phyloP scores from a whole-genome alignment of 228 moss, liverwort and hornwort genomes.

The Sphagnum magellanicum region DNA sequence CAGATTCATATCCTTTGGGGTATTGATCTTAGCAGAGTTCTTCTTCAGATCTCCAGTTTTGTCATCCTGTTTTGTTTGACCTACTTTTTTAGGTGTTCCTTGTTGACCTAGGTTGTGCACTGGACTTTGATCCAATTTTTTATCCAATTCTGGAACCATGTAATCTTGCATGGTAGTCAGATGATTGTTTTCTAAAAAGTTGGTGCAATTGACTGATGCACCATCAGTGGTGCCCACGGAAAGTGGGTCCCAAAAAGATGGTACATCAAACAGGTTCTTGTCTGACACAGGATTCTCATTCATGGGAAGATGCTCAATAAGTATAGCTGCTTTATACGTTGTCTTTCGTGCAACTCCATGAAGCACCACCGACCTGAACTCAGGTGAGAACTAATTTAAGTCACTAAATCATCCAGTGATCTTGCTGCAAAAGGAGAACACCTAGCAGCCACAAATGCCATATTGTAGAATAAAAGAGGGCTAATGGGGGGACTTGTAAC shows the following conservation, averaged over 20 bases:
- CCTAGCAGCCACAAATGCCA: neutral
- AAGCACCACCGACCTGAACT: slow-evolving; percentile 66
- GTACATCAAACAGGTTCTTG: slow-evolving; percentile 56
- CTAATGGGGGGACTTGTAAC: neutral
- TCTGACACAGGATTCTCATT: slow-evolving; percentile 16
- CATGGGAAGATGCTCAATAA: slow-evolving; percentile 30
- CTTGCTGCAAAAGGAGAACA: neutral
- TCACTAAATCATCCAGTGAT: neutral
- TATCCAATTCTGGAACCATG: neutral
- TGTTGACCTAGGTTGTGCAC: no score
- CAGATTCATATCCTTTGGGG: slow-evolving; percentile 15
- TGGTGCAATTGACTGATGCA: slow-evolving; percentile 46
- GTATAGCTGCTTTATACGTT: slow-evolving; percentile 48
- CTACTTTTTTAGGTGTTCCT: neutral
- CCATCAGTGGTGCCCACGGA: slow-evolving; percentile 49
- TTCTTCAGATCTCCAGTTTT: slow-evolving; percentile 9
- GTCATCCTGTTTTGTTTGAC: neutral
- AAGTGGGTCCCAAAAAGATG: slow-evolving; percentile 83
- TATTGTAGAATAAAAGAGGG: neutral
- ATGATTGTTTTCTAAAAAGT: slow-evolving; percentile 27
- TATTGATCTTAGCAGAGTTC: slow-evolving; percentile 7
- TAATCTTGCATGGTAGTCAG: neutral
- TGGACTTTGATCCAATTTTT: neutral
- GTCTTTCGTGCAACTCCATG: slow-evolving; percentile 64
- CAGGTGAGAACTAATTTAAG: neutral